phyloP scores from a whole-genome alignment of 768 basidiomycete genomes.

The Rhizopogon roseolus region DNA sequence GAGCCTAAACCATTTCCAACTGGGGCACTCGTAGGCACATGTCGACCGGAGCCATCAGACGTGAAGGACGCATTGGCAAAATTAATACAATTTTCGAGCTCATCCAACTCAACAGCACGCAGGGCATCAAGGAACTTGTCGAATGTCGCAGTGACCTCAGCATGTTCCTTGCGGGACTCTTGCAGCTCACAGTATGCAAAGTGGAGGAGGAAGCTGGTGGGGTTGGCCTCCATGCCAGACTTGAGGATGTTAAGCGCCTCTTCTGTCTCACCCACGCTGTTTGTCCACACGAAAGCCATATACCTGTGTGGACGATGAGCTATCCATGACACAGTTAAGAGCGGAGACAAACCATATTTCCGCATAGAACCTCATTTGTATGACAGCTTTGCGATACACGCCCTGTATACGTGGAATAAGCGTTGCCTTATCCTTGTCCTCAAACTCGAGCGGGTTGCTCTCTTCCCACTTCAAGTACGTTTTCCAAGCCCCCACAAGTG shows the following conservation, averaged over 20 bases:
- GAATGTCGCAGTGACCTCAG: conserved; percentile 68
- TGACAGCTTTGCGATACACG: conserved; percentile 85
- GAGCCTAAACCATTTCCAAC: conserved; percentile 9
- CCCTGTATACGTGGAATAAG: conserved; percentile 70
- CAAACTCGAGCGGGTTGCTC: conserved; percentile 87
- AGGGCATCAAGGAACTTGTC: conserved; percentile 69
- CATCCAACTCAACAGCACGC: conserved; percentile 58
- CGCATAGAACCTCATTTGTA: conserved; percentile 89
- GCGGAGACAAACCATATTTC: conserved; percentile 75
- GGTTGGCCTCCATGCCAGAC: conserved; percentile 84
- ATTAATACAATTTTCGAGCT: conserved; percentile 42
- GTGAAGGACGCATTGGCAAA: conserved; percentile 33
- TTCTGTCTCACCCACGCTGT: conserved; percentile 67
- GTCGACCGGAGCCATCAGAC: conserved; percentile 27
- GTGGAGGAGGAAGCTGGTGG: conserved; percentile 83
- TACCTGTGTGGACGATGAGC: conserved; percentile 49
- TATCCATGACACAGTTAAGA: conserved; percentile 1
- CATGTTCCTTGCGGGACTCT: conserved; percentile 57
- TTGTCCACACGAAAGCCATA: conserved; percentile 86
- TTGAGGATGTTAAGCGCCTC: conserved; percentile 80
- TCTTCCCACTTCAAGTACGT: conserved; percentile 95
- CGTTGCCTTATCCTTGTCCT: conserved; percentile 69
- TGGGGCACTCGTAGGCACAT: conserved; percentile 19
- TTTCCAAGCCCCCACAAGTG: conserved; percentile 84
- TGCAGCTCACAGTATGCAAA: conserved; percentile 80